Evolutionary conservation across 2,329 filamentous ascomycete genomes (phyloP).

Genomic region (Fusarium xylarioides): DNA sequence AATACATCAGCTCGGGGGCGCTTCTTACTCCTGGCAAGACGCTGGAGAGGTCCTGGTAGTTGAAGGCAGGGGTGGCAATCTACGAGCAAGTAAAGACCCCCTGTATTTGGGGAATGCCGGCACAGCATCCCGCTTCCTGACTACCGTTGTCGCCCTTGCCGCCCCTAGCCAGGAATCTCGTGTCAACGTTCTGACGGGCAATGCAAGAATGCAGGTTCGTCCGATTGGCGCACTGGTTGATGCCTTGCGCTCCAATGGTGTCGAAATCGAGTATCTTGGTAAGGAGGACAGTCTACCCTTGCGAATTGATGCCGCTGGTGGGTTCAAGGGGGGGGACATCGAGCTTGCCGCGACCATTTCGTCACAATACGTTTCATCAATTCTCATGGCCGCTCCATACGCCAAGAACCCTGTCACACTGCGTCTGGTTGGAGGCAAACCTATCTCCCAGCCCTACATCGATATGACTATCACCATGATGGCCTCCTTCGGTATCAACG

Average conservation of each 20-base stretch:
- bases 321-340: conserved; percentile 86
- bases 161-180: conserved; percentile 66
- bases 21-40: conserved; percentile 92
- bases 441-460: conserved; percentile 96
- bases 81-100: conserved; percentile 78
- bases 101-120: conserved; percentile 97
- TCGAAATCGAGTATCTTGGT: conserved; percentile 87
- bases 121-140: conserved; percentile 94
- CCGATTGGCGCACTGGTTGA: conserved; percentile 95
- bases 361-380: conserved; percentile 98
- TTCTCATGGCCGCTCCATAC: conserved; percentile 96
- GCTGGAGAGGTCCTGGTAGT: conserved; percentile 92
- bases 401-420: conserved; percentile 93
- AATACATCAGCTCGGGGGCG: conserved; percentile 84
- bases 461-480: conserved; percentile 99
- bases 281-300: conserved; percentile 85
- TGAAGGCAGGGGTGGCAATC: conserved; percentile 86
- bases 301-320: conserved; percentile 81
- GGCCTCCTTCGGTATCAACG: conserved; percentile 86
- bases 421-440: conserved; percentile 92
- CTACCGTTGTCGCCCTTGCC: conserved; percentile 88
- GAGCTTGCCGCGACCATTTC: conserved; percentile 94
- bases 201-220: conserved; percentile 93
- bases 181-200: conserved; percentile 87
- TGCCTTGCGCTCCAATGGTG: conserved; percentile 85